Evolutionary conservation across 179 eudicot genomes (phyloP), one percentile per base, ranked within the genome.

Genomic region (Camellia oleifera): DNA sequence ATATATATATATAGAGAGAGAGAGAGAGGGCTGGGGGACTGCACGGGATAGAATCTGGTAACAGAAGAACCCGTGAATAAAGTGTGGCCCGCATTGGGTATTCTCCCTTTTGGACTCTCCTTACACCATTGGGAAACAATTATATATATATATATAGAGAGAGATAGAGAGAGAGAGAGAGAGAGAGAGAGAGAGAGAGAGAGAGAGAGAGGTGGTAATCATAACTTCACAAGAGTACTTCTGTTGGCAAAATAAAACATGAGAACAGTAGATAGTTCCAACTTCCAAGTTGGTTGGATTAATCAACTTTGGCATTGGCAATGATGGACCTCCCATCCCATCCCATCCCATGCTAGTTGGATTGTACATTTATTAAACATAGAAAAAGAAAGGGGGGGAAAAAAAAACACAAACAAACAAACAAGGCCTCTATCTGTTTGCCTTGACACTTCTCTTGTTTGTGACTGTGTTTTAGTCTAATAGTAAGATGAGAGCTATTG

Each of bases 31-130:
- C 12, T 20, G 78, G 62, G 78, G 62, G 23, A 58, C 65, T 63
- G 72, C 82, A 74, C 4, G 60, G 17, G 78, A 80, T 68, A 73
- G 72, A 80, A 80, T 74, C 77, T 80, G 78, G 56, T 4, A 80
- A 80, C 42, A 80, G 82, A 73, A 80, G 74, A 62, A 80, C 80
- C 80, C 82, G 82, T 80, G 82, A 80, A 17, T 69, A 26, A 74
- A 80, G 69, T 58, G 23, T 74, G 77, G 82, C 56, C 78, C 78
- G 2, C 78, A 46, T 48, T 71, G 26, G 56, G 50, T 71, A 46
- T 71, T 71, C 53, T 42, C 15, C 26, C 7, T 26, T 62, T 26
- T 62, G 20, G 4, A 17, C 66, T 20, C 66, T 5, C 20, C 66
- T 62, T 56, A 1, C 15, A 3, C 11, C 11, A 9, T 9, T 8